These are phyloP conservation scores for Blastobotrys muscicola DNA, from an alignment of 805 yeast genomes.

Conservation along the genomic window DNA sequence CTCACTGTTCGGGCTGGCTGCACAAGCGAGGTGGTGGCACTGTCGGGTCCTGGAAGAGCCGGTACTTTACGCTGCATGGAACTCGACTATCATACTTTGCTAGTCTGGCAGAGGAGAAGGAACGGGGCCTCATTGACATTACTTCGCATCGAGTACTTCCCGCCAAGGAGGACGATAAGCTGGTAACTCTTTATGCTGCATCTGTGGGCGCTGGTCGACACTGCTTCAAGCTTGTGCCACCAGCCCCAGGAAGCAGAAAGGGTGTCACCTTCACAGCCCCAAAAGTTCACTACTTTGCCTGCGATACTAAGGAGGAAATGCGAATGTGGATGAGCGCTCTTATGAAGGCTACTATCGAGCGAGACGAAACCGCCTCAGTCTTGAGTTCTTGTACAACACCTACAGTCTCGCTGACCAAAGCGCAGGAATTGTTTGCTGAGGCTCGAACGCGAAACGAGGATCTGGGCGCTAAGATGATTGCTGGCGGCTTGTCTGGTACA, in stretches of 20 bases:
- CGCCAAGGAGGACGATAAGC: conserved; percentile 71
- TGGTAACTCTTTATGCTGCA: conserved; percentile 82
- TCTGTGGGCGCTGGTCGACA: conserved; percentile 89
- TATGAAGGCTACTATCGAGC: conserved; percentile 91
- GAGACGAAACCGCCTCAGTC: conserved; percentile 87
- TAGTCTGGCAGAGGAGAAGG: conserved; percentile 66
- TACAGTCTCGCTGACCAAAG: conserved; percentile 79
- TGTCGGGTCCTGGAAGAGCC: conserved; percentile 83
- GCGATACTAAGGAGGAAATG: conserved; percentile 85
- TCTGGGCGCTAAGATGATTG: conserved; percentile 17
- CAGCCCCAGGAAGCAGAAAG: conserved; percentile 93
- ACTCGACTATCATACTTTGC: conserved; percentile 86
- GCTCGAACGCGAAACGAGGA: conserved; percentile 33
- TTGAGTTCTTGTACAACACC: conserved; percentile 91
- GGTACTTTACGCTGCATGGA: conserved; percentile 82
- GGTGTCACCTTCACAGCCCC: conserved; percentile 96
- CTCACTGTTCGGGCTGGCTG: conserved; percentile 91
- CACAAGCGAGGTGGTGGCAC: conserved; percentile 79
- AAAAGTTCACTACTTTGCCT: conserved; percentile 91
- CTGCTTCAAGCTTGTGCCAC: conserved; percentile 85
- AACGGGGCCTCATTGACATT: conserved; percentile 89
- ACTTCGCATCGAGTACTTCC: conserved; percentile 91
- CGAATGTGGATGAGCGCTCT: conserved; percentile 90
- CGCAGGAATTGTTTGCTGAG: conserved; percentile 75
- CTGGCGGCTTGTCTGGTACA: conserved; percentile 11